Conservation (phyloP, 495 filamentous ascomycete genomes). For the Staphylotrichum tortipilum region DNA sequence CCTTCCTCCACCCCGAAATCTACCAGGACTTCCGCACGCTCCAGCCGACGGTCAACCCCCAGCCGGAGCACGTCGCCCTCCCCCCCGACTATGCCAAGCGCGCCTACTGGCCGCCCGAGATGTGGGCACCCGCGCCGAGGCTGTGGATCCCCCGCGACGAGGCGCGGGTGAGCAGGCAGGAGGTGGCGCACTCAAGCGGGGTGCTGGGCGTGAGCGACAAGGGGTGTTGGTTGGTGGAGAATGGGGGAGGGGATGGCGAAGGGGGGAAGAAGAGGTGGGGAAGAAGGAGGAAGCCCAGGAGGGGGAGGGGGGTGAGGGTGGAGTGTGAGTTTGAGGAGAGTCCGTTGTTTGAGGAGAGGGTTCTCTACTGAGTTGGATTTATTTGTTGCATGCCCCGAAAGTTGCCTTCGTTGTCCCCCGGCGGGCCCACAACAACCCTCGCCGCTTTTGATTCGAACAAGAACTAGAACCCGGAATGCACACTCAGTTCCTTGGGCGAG, state of each 20-base stretch:
- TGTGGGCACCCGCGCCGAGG: slow-evolving; percentile 48
- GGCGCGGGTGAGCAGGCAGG: slow-evolving; percentile 54
- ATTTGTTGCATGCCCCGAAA: too few species aligned
- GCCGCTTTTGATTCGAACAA: too few species aligned
- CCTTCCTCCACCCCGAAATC: slow-evolving; percentile 58
- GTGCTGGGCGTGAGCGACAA: slow-evolving; percentile 52
- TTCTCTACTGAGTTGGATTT: background rate
- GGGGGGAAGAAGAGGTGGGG: slow-evolving; percentile 28
- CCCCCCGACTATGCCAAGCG: slow-evolving; percentile 45
- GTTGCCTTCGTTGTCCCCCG: too few species aligned
- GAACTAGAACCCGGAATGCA: too few species aligned
- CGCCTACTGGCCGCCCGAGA: slow-evolving; percentile 61
- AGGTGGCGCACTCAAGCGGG: slow-evolving; percentile 48
- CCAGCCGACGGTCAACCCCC: slow-evolving; percentile 47
- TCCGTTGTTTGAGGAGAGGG: background rate
- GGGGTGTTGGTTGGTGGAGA: slow-evolving; percentile 54
- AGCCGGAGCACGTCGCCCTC: slow-evolving; percentile 36
- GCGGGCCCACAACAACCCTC: too few species aligned
- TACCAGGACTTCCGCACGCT: slow-evolving; percentile 55
- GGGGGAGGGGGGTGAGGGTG: background rate
- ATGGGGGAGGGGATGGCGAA: background rate
- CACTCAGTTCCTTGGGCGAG: too few species aligned
- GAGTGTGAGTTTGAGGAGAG: background rate
- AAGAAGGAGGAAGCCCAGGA: background rate
- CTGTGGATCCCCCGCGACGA: slow-evolving; percentile 66